Evolutionary conservation across 2,329 filamentous ascomycete species (phyloP), one percentile per base, ranked within the genome.

Genomic region (Massarina eburnea): DNA sequence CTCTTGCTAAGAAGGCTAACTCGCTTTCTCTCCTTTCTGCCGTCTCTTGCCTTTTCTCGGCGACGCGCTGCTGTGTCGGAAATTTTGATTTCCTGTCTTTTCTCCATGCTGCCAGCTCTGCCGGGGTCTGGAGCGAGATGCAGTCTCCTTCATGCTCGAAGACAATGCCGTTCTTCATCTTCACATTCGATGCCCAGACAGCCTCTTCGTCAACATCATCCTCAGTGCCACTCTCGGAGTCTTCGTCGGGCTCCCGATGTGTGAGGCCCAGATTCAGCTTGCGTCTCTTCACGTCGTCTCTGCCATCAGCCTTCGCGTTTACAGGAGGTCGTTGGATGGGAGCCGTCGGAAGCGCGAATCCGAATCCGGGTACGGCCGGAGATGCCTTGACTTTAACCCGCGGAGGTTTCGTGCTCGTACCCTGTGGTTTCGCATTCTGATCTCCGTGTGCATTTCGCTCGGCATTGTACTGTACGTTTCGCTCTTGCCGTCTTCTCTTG

Each of bases 71-170:
- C 66, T 83, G 82, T 2, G 91, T 96, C 2, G 92, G 92, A 66
- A 82, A 97, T 41, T 86, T 85, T 54, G 83, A 86, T 64, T 80
- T 86, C 48, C 92, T 83, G 68, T 96, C 90, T 39, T 83, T 83
- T 52, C 95, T 82, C 83, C 90, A 97, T 6, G 83, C 81, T 19
- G 83, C 80, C 44, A 96, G 78, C 62, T 96, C 91, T 47, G 81
- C 81, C 14, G 78, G 66, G 6, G 76, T 77, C 43, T 76, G 74
- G 19, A 86, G 65, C 0, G 73, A 77, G 3, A 79, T 65, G 35
- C 79, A 75, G 57, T 76, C 67, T n/a, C 80, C 80, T 54, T 77
- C 75, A 57, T 82, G 81, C 45, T 80, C 78, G 51, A 85, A 78
- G 26, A 74, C 71, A 24, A 80, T 83, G 76, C 80, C 57, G 10